These are phyloP conservation scores for Clathrospora elynae DNA, from an alignment of 2,329 filamentous ascomycete species.

Conservation along the genomic window DNA sequence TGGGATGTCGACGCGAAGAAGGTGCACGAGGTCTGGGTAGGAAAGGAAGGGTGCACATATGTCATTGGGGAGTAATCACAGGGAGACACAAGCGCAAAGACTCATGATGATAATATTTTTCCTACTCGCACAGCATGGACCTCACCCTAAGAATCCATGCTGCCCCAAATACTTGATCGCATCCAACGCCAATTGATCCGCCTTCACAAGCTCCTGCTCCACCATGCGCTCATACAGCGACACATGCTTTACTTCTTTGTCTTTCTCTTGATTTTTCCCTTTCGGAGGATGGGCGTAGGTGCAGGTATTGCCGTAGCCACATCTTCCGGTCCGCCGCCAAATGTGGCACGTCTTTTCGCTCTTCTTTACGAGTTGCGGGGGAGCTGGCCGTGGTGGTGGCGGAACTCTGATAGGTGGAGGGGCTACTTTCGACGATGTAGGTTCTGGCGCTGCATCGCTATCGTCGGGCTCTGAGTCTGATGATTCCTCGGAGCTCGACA, in stretches of 20 bases:
- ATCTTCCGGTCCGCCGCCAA: constrained; percentile 36
- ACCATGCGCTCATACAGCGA: constrained; percentile 45
- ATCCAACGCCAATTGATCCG: constrained; percentile 50
- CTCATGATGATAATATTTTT: too few species aligned
- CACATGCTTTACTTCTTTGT: constrained; percentile 23
- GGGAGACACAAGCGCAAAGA: too few species aligned
- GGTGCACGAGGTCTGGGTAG: constrained; percentile 73
- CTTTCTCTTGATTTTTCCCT: too few species aligned
- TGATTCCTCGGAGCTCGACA: constrained; percentile 40
- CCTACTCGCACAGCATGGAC: too few species aligned
- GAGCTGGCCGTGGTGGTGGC: constrained; percentile 14
- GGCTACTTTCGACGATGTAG: constrained; percentile 45
- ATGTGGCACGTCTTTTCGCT: constrained; percentile 26
- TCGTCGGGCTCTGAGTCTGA: constrained; percentile 33
- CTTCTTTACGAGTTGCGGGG: constrained; percentile 10
- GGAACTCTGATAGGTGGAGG: constrained; percentile 21
- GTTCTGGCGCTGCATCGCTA: constrained; percentile 40
- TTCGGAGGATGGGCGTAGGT: constrained; percentile 32
- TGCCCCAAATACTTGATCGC: constrained; percentile 55
- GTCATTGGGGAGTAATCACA: constrained; percentile 61
- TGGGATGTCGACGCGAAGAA: constrained; percentile 69
- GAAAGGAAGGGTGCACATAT: constrained; percentile 68
- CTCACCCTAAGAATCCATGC: constrained; percentile 49
- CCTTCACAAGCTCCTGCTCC: constrained; percentile 53
- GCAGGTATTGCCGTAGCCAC: constrained; percentile 34